Evolutionary conservation across 2,329 filamentous ascomycete species (phyloP).

Genomic region (Graphium sp.): DNA sequence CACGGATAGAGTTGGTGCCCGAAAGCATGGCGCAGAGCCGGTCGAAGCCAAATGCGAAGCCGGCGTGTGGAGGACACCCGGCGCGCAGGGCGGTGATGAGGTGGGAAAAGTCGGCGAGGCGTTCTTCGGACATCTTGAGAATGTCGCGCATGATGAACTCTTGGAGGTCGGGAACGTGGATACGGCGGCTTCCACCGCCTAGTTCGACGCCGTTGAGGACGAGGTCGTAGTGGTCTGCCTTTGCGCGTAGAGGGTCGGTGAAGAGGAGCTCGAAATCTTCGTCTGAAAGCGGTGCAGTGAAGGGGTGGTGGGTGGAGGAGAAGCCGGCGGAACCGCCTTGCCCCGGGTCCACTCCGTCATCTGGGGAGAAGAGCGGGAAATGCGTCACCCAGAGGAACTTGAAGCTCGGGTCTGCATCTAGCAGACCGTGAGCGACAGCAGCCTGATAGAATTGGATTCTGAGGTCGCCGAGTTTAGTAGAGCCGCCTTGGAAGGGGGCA

Average conservation of each 20-base stretch:
- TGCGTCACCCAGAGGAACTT: slow-evolving; percentile 73
- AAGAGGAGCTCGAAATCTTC: slow-evolving; percentile 60
- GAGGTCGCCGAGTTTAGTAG: slow-evolving; percentile 54
- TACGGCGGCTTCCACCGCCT: slow-evolving; percentile 82
- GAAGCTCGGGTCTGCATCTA: slow-evolving; percentile 32
- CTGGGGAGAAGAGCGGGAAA: slow-evolving; percentile 84
- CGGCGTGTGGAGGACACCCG: slow-evolving; percentile 89
- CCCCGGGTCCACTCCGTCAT: slow-evolving; percentile 40
- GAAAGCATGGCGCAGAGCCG: slow-evolving; percentile 67
- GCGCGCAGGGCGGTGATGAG: slow-evolving; percentile 65
- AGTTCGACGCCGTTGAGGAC: slow-evolving; percentile 92
- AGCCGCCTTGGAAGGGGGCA: slow-evolving; percentile 52
- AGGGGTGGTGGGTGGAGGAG: slow-evolving; percentile 83
- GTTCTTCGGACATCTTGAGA: slow-evolving; percentile 55
- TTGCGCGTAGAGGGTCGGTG: slow-evolving; percentile 52
- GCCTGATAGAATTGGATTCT: slow-evolving; percentile 52
- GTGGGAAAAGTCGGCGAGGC: slow-evolving; percentile 71
- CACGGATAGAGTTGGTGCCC: slow-evolving; percentile 59
- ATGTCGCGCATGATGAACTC: slow-evolving; percentile 73
- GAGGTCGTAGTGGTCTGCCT: slow-evolving; percentile 86
- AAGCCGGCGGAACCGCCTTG: slow-evolving; percentile 72
- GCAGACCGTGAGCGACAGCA: slow-evolving; percentile 45
- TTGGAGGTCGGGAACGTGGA: slow-evolving; percentile 71
- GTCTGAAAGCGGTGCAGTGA: slow-evolving; percentile 66
- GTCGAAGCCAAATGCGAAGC: slow-evolving; percentile 86